These are phyloP conservation scores for Colletotrichum lentis DNA, from an alignment of 2,329 filamentous ascomycete species.

Conservation along the genomic window DNA sequence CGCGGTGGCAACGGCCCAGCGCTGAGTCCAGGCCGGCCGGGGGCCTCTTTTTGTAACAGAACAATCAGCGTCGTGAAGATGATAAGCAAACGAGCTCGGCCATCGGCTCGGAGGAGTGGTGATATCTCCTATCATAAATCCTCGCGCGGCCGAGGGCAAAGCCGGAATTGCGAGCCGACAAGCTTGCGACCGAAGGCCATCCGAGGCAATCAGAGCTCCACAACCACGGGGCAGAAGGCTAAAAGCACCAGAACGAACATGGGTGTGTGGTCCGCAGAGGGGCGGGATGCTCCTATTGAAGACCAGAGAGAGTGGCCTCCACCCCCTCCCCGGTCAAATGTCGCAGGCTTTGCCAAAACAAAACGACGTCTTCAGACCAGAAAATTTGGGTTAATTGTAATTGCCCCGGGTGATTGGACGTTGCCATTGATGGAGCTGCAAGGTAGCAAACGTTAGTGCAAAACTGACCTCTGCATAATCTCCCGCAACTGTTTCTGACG, in stretches of 20 bases:
- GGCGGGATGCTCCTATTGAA: slow-evolving; percentile 1
- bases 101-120: slow-evolving; percentile 6
- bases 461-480: slow-evolving; percentile 1
- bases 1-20: not conserved
- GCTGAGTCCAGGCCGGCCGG: not conserved
- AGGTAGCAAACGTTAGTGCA: slow-evolving; percentile 13
- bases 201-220: slow-evolving; percentile 22
- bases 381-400: slow-evolving; percentile 28
- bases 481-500: slow-evolving; percentile 4
- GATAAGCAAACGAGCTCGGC: slow-evolving; percentile 24
- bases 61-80: slow-evolving; percentile 12
- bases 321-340: slow-evolving; percentile 5
- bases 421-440: not conserved
- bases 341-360: not conserved
- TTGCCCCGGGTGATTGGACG: slow-evolving; percentile 33
- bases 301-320: slow-evolving; percentile 15
- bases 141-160: slow-evolving; percentile 27
- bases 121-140: slow-evolving; percentile 38
- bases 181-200: slow-evolving; percentile 36
- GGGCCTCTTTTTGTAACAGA: slow-evolving; percentile 14
- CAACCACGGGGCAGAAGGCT: slow-evolving; percentile 3
- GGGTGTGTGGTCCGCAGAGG: slow-evolving; percentile 5
- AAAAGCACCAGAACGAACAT: slow-evolving; percentile 26
- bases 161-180: slow-evolving; percentile 35
- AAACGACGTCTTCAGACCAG: slow-evolving; percentile 25